These are phyloP conservation scores for Blastocystis sp. DNA, from an alignment of 352 stramenopile species.

Conservation along the genomic window DNA sequence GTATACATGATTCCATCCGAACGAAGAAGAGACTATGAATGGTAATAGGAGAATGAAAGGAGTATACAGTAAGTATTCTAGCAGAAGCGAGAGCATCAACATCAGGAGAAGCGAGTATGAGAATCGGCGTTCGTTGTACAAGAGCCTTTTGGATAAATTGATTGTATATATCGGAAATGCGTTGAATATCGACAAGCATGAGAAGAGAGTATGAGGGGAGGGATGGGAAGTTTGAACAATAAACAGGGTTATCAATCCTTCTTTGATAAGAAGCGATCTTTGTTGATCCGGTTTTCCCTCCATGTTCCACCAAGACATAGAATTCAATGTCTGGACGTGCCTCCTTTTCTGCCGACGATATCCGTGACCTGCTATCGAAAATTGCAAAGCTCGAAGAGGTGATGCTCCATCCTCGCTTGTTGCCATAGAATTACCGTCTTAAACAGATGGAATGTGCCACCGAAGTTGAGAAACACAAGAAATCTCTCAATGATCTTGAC, in stretches of 20 bases:
- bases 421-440: conserved; percentile 4
- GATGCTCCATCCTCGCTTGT: neutral
- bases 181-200: neutral
- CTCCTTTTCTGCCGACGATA: neutral
- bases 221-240: neutral
- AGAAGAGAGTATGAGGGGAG: neutral
- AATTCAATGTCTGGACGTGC: neutral
- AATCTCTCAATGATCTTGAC: neutral
- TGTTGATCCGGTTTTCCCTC: neutral
- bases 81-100: conserved; percentile 15
- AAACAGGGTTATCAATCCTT: neutral
- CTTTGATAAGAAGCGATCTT: neutral
- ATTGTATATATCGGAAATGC: neutral
- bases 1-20: conserved; percentile 28
- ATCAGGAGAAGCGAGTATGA: conserved; percentile 6
- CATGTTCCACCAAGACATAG: neutral
- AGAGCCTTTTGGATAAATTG: neutral
- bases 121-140: neutral
- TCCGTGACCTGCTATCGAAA: conserved; percentile 29
- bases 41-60: neutral
- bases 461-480: conserved; percentile 36
- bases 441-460: conserved; percentile 20
- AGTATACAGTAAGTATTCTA: conserved; percentile 31
- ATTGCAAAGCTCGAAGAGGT: conserved; percentile 33
- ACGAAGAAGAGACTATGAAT: neutral